Evolutionary conservation across 805 yeast genomes (phyloP).

Genomic region (Pichia nakasei): DNA sequence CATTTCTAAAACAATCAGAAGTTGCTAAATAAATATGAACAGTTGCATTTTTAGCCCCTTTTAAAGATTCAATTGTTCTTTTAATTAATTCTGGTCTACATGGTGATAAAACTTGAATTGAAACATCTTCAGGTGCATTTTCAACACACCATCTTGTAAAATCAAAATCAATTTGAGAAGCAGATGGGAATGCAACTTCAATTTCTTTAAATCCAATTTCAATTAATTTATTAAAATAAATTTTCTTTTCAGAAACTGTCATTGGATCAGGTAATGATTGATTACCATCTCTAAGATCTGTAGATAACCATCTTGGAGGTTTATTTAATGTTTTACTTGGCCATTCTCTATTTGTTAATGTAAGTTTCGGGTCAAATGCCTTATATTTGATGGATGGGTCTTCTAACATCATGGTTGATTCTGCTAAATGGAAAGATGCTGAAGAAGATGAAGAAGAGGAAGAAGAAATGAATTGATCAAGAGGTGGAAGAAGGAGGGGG

Average conservation of each 20-base stretch:
- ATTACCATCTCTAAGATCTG: conserved; percentile 79
- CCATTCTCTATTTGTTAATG: conserved; percentile 62
- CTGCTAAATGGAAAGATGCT: not conserved
- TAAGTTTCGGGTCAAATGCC: conserved; percentile 40
- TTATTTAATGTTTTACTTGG: conserved; percentile 48
- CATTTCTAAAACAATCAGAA: conserved; percentile 62
- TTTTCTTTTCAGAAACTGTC: conserved; percentile 71
- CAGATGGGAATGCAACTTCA: conserved; percentile 77
- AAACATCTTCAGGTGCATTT: conserved; percentile 67
- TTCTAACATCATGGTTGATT: conserved; percentile 28
- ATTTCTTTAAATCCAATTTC: conserved; percentile 76
- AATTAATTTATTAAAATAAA: conserved; percentile 57
- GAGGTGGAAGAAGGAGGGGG: too few species aligned
- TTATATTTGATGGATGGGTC: conserved; percentile 60
- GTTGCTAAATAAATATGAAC: conserved; percentile 72
- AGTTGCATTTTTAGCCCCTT: conserved; percentile 69
- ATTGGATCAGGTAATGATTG: conserved; percentile 82
- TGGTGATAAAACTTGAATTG: conserved; percentile 68
- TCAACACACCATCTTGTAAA: conserved; percentile 70
- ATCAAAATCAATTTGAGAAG: conserved; percentile 73
- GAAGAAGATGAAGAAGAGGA: not conserved
- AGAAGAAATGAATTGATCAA: not conserved
- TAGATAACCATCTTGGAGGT: conserved; percentile 77
- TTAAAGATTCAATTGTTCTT: conserved; percentile 62
- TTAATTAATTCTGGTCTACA: conserved; percentile 66